A percentile compares a stretch with the other conserved stretches of the same genome.
phyloP scores from a whole-genome alignment of 257 asterid genomes.

The Solanum ahanhuiri region DNA sequence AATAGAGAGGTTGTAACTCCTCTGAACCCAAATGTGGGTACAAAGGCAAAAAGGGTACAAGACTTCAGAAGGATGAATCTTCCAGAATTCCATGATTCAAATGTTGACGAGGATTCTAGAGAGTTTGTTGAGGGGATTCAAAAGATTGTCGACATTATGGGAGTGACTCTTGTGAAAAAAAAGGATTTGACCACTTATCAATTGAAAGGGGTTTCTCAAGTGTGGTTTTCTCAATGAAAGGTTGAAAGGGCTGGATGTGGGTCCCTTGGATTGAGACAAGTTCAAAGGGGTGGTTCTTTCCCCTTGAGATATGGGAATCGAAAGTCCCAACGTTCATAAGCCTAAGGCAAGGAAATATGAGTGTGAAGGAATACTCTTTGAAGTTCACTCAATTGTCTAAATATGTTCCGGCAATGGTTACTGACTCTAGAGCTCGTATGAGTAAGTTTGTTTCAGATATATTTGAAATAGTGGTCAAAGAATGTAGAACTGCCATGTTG shows the following conservation, averaged over 20 bases:
- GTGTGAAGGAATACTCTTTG: background rate
- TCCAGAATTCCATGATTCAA: background rate
- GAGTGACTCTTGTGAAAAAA: background rate
- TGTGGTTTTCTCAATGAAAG: background rate
- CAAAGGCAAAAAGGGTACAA: background rate
- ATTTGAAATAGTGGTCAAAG: too few species aligned
- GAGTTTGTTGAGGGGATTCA: background rate
- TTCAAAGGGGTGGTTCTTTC: background rate
- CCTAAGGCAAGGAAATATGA: background rate
- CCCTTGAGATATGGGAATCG: background rate
- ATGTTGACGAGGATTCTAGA: background rate
- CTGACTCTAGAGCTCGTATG: too few species aligned
- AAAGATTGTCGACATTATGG: background rate
- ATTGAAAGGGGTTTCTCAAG: background rate
- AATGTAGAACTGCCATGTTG: too few species aligned
- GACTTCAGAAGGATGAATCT: background rate
- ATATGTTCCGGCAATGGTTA: too few species aligned
- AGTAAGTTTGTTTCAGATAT: too few species aligned
- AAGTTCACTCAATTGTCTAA: background rate
- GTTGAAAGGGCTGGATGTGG: background rate
- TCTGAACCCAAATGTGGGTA: background rate
- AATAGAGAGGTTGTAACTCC: background rate
- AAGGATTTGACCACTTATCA: background rate
- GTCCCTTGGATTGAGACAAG: background rate
- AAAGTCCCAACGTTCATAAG: background rate